Percentiles rank a stretch among this genome's conserved stretches.
phyloP scores from a whole-genome alignment of 495 filamentous ascomycete genomes.

The Hypoxylon intermedium region DNA sequence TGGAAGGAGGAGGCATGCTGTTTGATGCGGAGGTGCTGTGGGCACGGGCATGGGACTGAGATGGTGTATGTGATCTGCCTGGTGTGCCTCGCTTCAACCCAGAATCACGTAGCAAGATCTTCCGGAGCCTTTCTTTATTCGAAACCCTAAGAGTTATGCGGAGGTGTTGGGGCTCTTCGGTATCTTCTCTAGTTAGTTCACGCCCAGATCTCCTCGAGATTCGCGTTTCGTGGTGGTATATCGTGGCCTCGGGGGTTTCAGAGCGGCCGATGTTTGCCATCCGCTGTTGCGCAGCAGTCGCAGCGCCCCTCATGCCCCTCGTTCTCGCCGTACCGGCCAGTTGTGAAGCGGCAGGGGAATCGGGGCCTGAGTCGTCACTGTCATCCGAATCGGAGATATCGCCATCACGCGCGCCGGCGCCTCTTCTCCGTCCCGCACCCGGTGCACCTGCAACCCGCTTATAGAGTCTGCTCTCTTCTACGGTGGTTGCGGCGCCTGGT shows the following conservation, averaged over 20 bases:
- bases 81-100: constrained; percentile 49
- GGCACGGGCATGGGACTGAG: constrained; percentile 59
- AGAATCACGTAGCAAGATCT: constrained; percentile 57
- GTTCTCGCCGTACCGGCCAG: constrained; percentile 81
- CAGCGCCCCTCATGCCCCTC: constrained; percentile 85
- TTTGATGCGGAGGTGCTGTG: constrained; percentile 60
- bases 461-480: constrained; percentile 87
- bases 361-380: constrained; percentile 83
- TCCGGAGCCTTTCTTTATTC: constrained; percentile 64
- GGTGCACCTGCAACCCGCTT: constrained; percentile 66
- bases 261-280: constrained; percentile 83
- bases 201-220: constrained; percentile 66
- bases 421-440: constrained; percentile 62
- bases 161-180: constrained; percentile 67
- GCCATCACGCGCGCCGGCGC: constrained; percentile 64
- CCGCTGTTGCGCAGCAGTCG: constrained; percentile 76
- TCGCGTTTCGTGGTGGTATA: constrained; percentile 74
- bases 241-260: constrained; percentile 81
- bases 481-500: constrained; percentile 76
- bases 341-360: constrained; percentile 81
- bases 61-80: constrained; percentile 54
- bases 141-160: constrained; percentile 77
- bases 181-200: constrained; percentile 71
- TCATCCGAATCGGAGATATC: constrained; percentile 89
- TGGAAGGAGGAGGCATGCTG: constrained; percentile 67